phyloP scores from a whole-genome alignment of 2,329 filamentous ascomycete species.

The Exophiala bonariae region DNA sequence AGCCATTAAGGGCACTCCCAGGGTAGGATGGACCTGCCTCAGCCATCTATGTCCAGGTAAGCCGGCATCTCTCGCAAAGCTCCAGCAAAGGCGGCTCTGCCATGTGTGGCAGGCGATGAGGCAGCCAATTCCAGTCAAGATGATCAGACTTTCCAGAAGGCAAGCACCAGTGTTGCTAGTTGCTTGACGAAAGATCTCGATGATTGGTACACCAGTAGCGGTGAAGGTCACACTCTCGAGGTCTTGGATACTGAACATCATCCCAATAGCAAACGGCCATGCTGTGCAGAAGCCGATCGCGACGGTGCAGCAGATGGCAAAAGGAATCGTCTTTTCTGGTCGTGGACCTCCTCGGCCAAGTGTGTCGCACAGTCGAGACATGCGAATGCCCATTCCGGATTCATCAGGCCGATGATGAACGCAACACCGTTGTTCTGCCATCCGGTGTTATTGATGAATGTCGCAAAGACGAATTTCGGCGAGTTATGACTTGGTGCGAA shows the following conservation, averaged over 20 bases:
- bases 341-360: slow-evolving; percentile 51
- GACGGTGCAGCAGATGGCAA: slow-evolving; percentile 51
- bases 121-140: slow-evolving; percentile 49
- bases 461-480: slow-evolving; percentile 52
- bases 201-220: slow-evolving; percentile 46
- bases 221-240: slow-evolving; percentile 41
- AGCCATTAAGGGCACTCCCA: slow-evolving; percentile 44
- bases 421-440: slow-evolving; percentile 41
- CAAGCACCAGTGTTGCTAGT: slow-evolving; percentile 42
- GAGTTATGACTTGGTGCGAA: slow-evolving; percentile 32
- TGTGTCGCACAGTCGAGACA: slow-evolving; percentile 53
- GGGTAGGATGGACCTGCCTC: slow-evolving; percentile 7
- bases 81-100: slow-evolving; percentile 49
- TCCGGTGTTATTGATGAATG: slow-evolving; percentile 49
- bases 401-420: slow-evolving; percentile 47
- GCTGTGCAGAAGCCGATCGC: slow-evolving; percentile 49
- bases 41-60: slow-evolving; percentile 11
- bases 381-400: slow-evolving; percentile 35
- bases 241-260: slow-evolving; percentile 51
- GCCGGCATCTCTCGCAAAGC: slow-evolving; percentile 20
- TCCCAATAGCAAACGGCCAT: slow-evolving; percentile 40
- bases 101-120: slow-evolving; percentile 51
- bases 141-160: slow-evolving; percentile 45
- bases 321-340: slow-evolving; percentile 49
- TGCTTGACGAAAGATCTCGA: slow-evolving; percentile 54